Conservation (phyloP, 78 protist genomes). For the Protostelium mycophagum region DNA sequence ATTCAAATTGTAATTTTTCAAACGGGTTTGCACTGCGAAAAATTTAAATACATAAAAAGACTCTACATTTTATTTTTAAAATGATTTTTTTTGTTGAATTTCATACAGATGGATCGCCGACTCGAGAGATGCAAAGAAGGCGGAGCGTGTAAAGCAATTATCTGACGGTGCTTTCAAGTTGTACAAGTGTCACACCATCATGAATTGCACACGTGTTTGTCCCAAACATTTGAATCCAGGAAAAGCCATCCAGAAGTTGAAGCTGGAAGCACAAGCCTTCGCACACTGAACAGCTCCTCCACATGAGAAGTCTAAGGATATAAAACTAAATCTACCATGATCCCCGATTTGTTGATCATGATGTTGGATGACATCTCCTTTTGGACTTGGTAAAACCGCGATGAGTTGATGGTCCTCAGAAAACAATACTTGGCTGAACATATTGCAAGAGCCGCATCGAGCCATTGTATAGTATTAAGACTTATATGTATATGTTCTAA, state of each 20-base stretch:
- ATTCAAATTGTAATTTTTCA: neutral
- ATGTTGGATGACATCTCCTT: too few species aligned
- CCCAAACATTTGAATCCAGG: conserved; percentile 9
- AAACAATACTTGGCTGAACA: too few species aligned
- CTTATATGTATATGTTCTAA: too few species aligned
- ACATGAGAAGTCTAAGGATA: too few species aligned
- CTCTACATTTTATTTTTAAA: neutral
- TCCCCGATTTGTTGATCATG: too few species aligned
- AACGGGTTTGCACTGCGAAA: neutral
- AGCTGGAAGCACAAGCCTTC: neutral
- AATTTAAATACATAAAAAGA: neutral
- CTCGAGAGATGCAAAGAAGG: conserved; percentile 48
- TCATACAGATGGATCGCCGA: conserved; percentile 56
- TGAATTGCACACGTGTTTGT: conserved; percentile 86
- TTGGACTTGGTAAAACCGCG: too few species aligned
- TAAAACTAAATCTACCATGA: too few species aligned
- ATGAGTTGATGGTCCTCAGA: too few species aligned
- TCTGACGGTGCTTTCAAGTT: conserved; percentile 41
- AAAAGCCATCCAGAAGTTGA: neutral
- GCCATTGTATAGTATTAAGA: too few species aligned
- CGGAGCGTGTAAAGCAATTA: conserved; percentile 23
- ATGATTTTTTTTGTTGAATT: conserved; percentile 1
- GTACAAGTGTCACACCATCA: conserved; percentile 92
- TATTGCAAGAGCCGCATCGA: too few species aligned
- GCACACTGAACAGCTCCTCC: neutral